phyloP scores from a whole-genome alignment of 805 yeast genomes.

The Candida methanosorbosa region DNA sequence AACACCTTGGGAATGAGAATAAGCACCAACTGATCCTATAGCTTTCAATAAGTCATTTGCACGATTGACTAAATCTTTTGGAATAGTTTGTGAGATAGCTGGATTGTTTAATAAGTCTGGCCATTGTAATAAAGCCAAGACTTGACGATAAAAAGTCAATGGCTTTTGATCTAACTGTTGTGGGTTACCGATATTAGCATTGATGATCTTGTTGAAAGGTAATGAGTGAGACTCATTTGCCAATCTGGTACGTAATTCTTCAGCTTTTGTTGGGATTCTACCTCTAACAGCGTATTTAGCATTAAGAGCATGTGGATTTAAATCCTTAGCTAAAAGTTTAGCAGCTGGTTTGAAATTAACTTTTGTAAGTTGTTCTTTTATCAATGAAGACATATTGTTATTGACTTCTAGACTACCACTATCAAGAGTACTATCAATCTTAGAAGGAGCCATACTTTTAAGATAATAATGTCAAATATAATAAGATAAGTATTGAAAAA shows the following conservation, averaged over 20 bases:
- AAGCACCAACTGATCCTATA: slow-evolving; percentile 87
- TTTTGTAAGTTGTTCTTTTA: not conserved
- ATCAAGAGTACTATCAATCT: not conserved
- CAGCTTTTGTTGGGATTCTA: slow-evolving; percentile 87
- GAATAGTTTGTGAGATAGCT: slow-evolving; percentile 28
- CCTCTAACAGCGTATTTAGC: slow-evolving; percentile 98
- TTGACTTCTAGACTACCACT: too few relatives aligned
- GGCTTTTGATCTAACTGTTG: slow-evolving; percentile 95
- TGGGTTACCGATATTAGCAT: slow-evolving; percentile 95
- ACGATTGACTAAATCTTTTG: slow-evolving; percentile 65
- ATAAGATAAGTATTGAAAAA: too few relatives aligned
- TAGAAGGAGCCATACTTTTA: not conserved
- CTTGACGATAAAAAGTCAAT: slow-evolving; percentile 90
- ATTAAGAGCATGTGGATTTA: slow-evolving; percentile 66
- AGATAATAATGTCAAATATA: too few relatives aligned
- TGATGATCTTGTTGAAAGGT: slow-evolving; percentile 73
- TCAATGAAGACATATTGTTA: not conserved
- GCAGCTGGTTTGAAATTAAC: slow-evolving; percentile 21
- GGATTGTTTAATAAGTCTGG: slow-evolving; percentile 52
- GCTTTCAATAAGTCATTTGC: slow-evolving; percentile 53
- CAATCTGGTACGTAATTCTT: slow-evolving; percentile 59
- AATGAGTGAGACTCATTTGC: slow-evolving; percentile 46
- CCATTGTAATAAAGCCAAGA: slow-evolving; percentile 75
- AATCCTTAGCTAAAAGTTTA: slow-evolving; percentile 35
- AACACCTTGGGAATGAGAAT: slow-evolving; percentile 90